Evolutionary conservation across 495 filamentous ascomycete species (phyloP).

Genomic region (Neurospora sp.): DNA sequence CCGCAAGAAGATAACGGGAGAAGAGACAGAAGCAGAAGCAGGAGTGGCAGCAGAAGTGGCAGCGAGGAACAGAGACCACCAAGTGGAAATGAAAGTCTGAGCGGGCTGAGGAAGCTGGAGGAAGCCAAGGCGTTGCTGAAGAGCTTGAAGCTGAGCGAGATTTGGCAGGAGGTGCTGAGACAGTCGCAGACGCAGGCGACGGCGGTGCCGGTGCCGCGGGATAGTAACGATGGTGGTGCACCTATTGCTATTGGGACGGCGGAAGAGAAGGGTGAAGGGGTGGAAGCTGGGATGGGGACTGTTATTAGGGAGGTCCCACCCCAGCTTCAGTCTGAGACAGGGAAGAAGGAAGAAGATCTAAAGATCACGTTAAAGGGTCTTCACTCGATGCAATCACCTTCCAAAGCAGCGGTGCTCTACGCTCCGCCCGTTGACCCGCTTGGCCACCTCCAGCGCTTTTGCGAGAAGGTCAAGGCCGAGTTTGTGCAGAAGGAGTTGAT

Average conservation of each 20-base stretch:
- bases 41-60: neutral
- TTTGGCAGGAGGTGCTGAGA: constrained; percentile 19
- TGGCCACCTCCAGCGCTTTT: constrained; percentile 50
- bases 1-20: neutral
- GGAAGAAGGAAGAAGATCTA: constrained; percentile 7
- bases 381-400: constrained; percentile 34
- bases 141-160: constrained; percentile 37
- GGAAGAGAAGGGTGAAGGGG: neutral
- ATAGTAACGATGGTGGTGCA: constrained; percentile 11
- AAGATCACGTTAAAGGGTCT: constrained; percentile 38
- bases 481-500: constrained; percentile 59
- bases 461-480: constrained; percentile 43
- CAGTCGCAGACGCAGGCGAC: constrained; percentile 20
- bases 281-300: neutral
- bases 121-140: constrained; percentile 48
- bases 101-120: constrained; percentile 26
- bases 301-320: neutral
- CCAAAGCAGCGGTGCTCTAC: constrained; percentile 34
- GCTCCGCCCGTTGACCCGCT: constrained; percentile 43
- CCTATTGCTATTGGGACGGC: neutral
- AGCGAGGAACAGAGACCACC: neutral
- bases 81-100: neutral
- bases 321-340: neutral
- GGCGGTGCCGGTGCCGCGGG: neutral
- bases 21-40: neutral